A percentile compares a stretch with the other conserved stretches of the same genome.
Evolutionary conservation across 2,329 filamentous ascomycete species (phyloP).

Genomic region (Graphium sp.): DNA sequence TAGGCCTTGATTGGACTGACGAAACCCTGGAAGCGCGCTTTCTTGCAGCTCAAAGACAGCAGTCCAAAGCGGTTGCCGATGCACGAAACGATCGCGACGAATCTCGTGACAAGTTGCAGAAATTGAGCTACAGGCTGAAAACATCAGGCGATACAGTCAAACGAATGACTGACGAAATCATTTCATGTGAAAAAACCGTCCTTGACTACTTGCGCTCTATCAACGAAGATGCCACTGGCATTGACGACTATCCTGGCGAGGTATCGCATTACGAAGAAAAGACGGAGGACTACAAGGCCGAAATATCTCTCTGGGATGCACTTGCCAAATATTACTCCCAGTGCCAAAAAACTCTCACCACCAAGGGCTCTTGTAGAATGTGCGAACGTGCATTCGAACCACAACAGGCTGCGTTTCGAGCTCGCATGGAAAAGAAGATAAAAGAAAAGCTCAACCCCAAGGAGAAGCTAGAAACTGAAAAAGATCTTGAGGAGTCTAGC

Average conservation of each 20-base stretch:
- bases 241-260: slow-evolving; percentile 34
- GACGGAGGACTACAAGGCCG: slow-evolving; percentile 42
- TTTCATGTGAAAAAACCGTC: slow-evolving; percentile 41
- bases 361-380: slow-evolving; percentile 58
- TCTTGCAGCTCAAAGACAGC: slow-evolving; percentile 42
- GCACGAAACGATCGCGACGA: slow-evolving; percentile 56
- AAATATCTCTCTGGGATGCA: slow-evolving; percentile 52
- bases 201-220: slow-evolving; percentile 26
- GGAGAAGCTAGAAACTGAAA: slow-evolving; percentile 43
- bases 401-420: slow-evolving; percentile 35
- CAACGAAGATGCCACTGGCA: slow-evolving; percentile 24
- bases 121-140: slow-evolving; percentile 57
- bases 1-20: slow-evolving; percentile 53
- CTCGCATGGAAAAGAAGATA: slow-evolving; percentile 50
- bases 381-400: slow-evolving; percentile 57
- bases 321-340: slow-evolving; percentile 56
- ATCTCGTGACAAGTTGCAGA: slow-evolving; percentile 54
- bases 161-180: slow-evolving; percentile 44
- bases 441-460: slow-evolving; percentile 44
- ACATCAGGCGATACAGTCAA: slow-evolving; percentile 46
- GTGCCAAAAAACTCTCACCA: slow-evolving; percentile 47
- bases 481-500: slow-evolving; percentile 35
- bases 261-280: slow-evolving; percentile 36
- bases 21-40: slow-evolving; percentile 56
- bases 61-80: slow-evolving; percentile 39